Evolutionary conservation across 2,329 filamentous ascomycete genomes (phyloP), one percentile per base, ranked within the genome.

Genomic region (Ascochyta fabae): DNA sequence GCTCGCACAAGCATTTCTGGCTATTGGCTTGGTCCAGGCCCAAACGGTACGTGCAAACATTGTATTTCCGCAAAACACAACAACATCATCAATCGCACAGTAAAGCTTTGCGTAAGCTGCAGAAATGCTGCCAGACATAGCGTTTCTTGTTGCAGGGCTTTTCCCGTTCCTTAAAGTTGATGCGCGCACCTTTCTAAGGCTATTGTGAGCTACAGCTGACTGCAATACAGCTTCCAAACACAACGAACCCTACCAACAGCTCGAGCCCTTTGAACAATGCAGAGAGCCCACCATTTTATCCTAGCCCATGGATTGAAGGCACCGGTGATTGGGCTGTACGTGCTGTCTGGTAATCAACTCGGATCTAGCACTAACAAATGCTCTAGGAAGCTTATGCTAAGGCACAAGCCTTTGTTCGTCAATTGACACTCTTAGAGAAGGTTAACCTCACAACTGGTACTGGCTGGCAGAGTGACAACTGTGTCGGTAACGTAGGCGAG

Each of bases 371-470:
- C 47, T 56, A 22, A 56, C 12, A 15, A 6, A n/a, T 8, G n/a
- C 12, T 3, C 8, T 16, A 56, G 53, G 53, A 86, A 6, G 91
- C 92, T 35, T 93, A 96, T 65, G 79, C 77, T 19, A 88, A 89
- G 74, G 93, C 93, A 1, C 86, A 85, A 64, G 85, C 82, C 3
- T 94, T 96, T 68, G 92, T 97, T 41, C 89, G 88, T 9, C 87
- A 92, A 72, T 78, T 96, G 77, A 96, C 92, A 0, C 81, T 96
- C 33, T 72, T 87, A 10, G 93, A 97, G 75, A 97, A 96, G 79
- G 92, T 98, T 76, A 98, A 98, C 75, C 75, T 99, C 61, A 98
- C 94, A 3, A 97, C 93, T 0, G 94, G 94, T 74, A 85, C 89
- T 61, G 92, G 92, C 85, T 94, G 78, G 75, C 86, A 64, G 36